Base-by-base conservation (phyloP, 1,284 basidiomycete genomes). In the Tilletiopsis washingtonensis region DNA sequence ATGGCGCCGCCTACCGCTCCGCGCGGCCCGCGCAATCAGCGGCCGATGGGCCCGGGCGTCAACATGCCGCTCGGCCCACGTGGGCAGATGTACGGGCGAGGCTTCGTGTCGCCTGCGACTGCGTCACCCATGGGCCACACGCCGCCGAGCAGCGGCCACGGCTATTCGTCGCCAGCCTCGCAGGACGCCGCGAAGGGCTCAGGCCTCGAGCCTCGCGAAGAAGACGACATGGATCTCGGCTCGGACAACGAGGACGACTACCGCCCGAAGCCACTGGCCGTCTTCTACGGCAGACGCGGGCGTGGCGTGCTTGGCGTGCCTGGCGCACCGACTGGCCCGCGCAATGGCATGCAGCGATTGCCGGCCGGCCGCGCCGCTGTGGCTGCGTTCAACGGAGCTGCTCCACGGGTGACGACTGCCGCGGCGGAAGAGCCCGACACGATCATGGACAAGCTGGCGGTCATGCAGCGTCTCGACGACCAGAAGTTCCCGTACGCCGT, bases 401-500 rank as follows among this genome's bases (percentile, higher is more conserved):
- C 32, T 24, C 17, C 32, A 34, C 21, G 4, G n/a, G 14, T 6
- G 23, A 21, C 4, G 29, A 45, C 2, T 15, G 44, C 14, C 24
- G 19, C 15, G 32, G 19, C 17, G 15, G 23, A 27, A n/a, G 19
- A 4, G 25, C 21, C 47, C 21, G 27, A 37, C 12, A 49, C 40
- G 11, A 56, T 62, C 49, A 36, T 57, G 41, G 11, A 41, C 1
- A 41, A 49, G 12, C 38, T 66, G 23, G 51, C 54, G 15, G 29
- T 36, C 24, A n/a, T 50, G 23, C 15, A 23, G 12, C 44, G 20
- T 40, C n/a, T n/a, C n/a, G n/a, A n/a, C n/a, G n/a, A n/a, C n/a
- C n/a, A n/a, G n/a, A n/a, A n/a, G n/a, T n/a, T 49, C 46, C 47
- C 63, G 2, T 68, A 64, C 56, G 49, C 61, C 36, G 59, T 53